Conservation (phyloP, 108 stramenopile species). For the Pseudonitzschia delicatissima region DNA sequence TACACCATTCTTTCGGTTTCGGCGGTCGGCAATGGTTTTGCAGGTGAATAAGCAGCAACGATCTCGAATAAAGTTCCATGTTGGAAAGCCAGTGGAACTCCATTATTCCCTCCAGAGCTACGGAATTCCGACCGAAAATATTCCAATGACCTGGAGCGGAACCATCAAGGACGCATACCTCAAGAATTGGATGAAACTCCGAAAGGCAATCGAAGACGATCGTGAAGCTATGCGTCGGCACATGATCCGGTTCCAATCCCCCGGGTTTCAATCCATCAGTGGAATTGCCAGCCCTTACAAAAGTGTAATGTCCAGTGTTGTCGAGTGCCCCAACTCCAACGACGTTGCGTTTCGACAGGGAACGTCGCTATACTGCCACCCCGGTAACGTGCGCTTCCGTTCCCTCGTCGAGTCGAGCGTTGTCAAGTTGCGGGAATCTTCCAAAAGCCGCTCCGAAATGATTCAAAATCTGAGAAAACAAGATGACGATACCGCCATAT, state of each 20-base stretch:
- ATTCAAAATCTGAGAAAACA: background rate
- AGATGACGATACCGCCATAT: background rate
- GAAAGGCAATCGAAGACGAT: background rate
- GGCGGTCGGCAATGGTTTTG: background rate
- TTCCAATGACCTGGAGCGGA: constrained; percentile 12
- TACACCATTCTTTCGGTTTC: background rate
- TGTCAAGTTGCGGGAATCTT: background rate
- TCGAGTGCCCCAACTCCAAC: background rate
- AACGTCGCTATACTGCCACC: background rate
- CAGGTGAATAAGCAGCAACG: background rate
- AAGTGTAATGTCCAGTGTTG: background rate
- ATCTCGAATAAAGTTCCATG: background rate
- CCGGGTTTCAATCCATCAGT: background rate
- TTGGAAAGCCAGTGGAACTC: constrained; percentile 9
- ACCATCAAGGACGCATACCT: background rate
- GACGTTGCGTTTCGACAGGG: background rate
- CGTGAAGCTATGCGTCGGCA: too few relatives aligned
- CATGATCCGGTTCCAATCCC: background rate
- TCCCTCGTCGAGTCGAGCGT: background rate
- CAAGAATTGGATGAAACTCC: constrained; percentile 11
- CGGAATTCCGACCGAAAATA: constrained; percentile 11
- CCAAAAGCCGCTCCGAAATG: too few relatives aligned
- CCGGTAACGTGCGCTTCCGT: constrained; percentile 4
- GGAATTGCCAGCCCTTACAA: background rate
- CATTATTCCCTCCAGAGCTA: constrained; percentile 14